Conservation (phyloP, 139 green algal species). For the Gonium pectorale region DNA sequence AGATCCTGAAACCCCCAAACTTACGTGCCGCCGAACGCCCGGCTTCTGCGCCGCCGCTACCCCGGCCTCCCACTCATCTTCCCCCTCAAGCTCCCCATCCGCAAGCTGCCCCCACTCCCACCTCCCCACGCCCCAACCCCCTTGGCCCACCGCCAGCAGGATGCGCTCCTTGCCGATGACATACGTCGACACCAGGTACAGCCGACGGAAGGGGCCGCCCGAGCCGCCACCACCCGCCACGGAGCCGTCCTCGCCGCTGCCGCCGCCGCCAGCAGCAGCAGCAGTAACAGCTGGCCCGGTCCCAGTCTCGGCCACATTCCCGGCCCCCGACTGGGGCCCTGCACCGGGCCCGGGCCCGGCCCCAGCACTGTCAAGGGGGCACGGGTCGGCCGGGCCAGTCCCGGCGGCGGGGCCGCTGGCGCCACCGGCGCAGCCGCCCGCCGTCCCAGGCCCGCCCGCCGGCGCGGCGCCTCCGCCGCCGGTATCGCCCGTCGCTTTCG, state of each 20-base stretch:
- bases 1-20: no score
- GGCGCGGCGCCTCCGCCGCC: neutral
- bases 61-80: no score
- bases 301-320: no score
- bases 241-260: neutral
- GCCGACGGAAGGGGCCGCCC: slow-evolving; percentile 36
- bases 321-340: no score
- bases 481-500: neutral
- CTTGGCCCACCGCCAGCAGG: slow-evolving; percentile 64
- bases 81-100: no score
- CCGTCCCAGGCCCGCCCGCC: neutral
- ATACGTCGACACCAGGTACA: slow-evolving; percentile 80
- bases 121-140: neutral
- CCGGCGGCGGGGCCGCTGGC: neutral
- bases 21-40: no score
- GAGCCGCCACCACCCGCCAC: neutral
- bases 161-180: slow-evolving; percentile 90
- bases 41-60: no score
- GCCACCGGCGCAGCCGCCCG: neutral
- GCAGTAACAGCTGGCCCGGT: no score
- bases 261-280: neutral
- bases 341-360: no score
- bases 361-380: neutral
- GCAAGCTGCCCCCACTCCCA: no score
- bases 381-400: neutral